These are phyloP conservation scores for Moricandia moricandioides DNA, from an alignment of 345 rosid genomes.

Conservation along the genomic window DNA sequence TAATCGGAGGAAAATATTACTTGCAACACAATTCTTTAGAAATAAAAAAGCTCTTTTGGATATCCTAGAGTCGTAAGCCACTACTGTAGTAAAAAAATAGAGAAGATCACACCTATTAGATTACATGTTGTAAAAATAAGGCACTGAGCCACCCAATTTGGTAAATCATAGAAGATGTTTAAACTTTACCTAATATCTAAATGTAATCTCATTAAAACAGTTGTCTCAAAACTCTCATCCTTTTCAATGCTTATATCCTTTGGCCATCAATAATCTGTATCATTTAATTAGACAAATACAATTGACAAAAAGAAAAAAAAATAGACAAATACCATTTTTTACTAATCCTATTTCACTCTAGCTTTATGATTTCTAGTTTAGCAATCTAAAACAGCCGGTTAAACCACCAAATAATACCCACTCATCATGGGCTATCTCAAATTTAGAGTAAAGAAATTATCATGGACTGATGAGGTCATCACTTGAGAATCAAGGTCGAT, in stretches of 20 bases:
- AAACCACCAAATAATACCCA: not conserved
- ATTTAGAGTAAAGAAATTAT: not conserved
- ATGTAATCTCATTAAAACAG: no score
- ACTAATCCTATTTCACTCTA: not conserved
- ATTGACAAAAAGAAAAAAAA: no score
- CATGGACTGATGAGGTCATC: not conserved
- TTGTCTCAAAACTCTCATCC: not conserved
- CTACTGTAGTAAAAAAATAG: no score
- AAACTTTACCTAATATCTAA: no score
- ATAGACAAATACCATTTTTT: not conserved
- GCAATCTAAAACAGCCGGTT: not conserved
- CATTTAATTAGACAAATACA: not conserved
- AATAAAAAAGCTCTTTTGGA: no score
- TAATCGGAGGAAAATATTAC: no score
- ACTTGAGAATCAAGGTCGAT: not conserved
- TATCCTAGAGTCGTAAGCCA: no score
- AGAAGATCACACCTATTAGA: no score
- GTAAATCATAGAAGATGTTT: no score
- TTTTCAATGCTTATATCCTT: not conserved
- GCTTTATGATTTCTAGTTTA: not conserved
- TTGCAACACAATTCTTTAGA: no score
- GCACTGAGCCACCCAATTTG: no score
- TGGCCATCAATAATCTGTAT: not conserved
- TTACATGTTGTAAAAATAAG: no score
- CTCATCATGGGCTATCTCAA: not conserved